Base-by-base conservation (phyloP, 2,329 filamentous ascomycete genomes). In the Fusarium haematococcum region DNA sequence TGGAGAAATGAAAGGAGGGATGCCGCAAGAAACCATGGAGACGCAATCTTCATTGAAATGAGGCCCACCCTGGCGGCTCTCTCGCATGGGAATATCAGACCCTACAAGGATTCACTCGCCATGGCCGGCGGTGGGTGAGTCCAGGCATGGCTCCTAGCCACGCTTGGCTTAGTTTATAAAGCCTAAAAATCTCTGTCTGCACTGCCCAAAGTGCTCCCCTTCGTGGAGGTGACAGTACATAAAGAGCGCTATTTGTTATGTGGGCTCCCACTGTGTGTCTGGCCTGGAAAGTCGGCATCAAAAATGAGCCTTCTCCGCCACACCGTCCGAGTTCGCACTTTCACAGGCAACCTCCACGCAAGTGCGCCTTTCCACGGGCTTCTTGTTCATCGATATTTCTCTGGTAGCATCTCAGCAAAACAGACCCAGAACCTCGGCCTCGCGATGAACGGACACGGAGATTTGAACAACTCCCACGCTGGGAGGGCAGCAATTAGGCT, bases 391-490 rank as follows among this genome's bases (percentile, higher is more conserved):
- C 39, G 39, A 41, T 41, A 41, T 41, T 41, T 41, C n/a, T 41
- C 39, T 41, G 18, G 39, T 43, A 43, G 39, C 18, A 20, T 41
- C 39, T 41, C 39, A n/a, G 61, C 35, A 56, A 32, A 33, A 14
- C 33, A 56, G 11, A 32, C 13, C 16, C 13, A 25, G 20, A 41
- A 32, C 25, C 35, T 45, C 13, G 8, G 27, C 14, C 35, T 52
- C 54, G 30, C 16, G 16, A 78, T 78, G 77, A 76, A 74, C 20
- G 74, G 74, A 13, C 75, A 81, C 65, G 80, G 80, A 18, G 81
- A 83, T 66, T 56, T 83, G 30, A 82, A 82, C 73, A 83, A 83
- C 70, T 69, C 73, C n/a, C 67, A 76, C 45, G 80, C 78, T 33
- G 67, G 68, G 20, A 77, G 81, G 37, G 33, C 73, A 25, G 30